Evolutionary conservation across 2,329 filamentous ascomycete species (phyloP).

Genomic region (Penicillium capsulatum): DNA sequence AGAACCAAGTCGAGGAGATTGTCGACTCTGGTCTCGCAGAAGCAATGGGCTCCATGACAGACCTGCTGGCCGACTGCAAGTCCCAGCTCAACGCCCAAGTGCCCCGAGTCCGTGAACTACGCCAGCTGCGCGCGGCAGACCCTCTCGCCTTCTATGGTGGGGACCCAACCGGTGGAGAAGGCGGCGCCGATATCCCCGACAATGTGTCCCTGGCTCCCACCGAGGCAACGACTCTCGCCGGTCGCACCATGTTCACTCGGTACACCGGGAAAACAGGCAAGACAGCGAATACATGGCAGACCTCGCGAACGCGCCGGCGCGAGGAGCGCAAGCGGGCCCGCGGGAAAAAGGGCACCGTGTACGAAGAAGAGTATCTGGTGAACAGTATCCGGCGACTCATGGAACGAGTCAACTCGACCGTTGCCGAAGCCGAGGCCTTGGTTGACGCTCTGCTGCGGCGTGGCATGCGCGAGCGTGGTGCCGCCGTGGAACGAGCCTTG

Average conservation of each 20-base stretch:
- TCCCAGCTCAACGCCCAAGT: constrained; percentile 78
- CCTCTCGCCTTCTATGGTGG: constrained; percentile 87
- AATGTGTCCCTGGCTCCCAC: constrained; percentile 89
- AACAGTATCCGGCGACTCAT: constrained; percentile 80
- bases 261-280: constrained; percentile 68
- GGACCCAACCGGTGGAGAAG: constrained; percentile 54
- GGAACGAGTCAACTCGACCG: constrained; percentile 70
- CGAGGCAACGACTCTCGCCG: constrained; percentile 68
- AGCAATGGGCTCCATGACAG: constrained; percentile 74
- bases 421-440: constrained; percentile 68
- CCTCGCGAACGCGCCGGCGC: constrained; percentile 77
- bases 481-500: constrained; percentile 70
- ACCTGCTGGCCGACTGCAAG: constrained; percentile 91
- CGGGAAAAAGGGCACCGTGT: constrained; percentile 94
- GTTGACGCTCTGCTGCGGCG: constrained; percentile 73
- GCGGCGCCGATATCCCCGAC: constrained; percentile 72
- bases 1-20: constrained; percentile 61
- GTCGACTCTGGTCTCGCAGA: constrained; percentile 79
- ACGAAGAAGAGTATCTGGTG: constrained; percentile 95
- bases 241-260: constrained; percentile 84
- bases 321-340: constrained; percentile 94
- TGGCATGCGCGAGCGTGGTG: constrained; percentile 81
- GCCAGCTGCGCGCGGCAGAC: constrained; percentile 74
- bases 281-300: constrained; percentile 57
- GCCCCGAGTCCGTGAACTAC: constrained; percentile 77